Conservation (phyloP, 148 eudicot species). For the Oxyria digyna region DNA sequence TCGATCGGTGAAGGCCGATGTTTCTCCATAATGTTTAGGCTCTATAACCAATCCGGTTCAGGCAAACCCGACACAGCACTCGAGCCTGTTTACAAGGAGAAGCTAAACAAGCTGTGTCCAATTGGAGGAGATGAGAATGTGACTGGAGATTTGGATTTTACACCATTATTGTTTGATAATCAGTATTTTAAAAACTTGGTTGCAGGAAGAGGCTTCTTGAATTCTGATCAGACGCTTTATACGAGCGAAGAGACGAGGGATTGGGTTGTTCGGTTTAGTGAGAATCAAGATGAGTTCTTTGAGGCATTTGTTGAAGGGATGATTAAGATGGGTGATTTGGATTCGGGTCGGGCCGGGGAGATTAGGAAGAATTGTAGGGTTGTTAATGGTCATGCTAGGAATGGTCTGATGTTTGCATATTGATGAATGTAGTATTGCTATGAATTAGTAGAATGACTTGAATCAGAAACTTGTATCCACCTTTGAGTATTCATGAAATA, state of each 20-base stretch:
- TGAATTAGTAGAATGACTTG: neutral
- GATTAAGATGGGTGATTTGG: constrained; percentile 76
- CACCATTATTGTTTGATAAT: constrained; percentile 58
- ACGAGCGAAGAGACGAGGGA: constrained; percentile 29
- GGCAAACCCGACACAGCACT: constrained; percentile 75
- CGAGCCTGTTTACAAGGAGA: constrained; percentile 34
- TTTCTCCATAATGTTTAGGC: constrained; percentile 62
- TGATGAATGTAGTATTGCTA: neutral
- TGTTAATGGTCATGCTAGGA: constrained; percentile 9
- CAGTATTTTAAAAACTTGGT: constrained; percentile 80
- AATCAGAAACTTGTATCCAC: neutral
- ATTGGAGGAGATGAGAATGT: constrained; percentile 49
- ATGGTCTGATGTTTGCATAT: neutral
- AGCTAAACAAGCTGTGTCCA: constrained; percentile 26
- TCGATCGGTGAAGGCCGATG: constrained; percentile 82
- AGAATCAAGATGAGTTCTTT: constrained; percentile 41
- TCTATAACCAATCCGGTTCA: constrained; percentile 82
- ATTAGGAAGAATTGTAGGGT: constrained; percentile 54
- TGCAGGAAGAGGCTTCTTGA: constrained; percentile 58
- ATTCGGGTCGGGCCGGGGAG: constrained; percentile 61
- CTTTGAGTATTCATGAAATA: neutral
- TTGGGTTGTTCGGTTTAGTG: constrained; percentile 47
- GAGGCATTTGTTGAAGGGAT: constrained; percentile 65
- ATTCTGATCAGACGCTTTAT: constrained; percentile 63
- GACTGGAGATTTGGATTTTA: constrained; percentile 64